Evolutionary conservation across 805 yeast species (phyloP), one percentile per base, ranked within the genome.

Genomic region (Pichia cabralensis): DNA sequence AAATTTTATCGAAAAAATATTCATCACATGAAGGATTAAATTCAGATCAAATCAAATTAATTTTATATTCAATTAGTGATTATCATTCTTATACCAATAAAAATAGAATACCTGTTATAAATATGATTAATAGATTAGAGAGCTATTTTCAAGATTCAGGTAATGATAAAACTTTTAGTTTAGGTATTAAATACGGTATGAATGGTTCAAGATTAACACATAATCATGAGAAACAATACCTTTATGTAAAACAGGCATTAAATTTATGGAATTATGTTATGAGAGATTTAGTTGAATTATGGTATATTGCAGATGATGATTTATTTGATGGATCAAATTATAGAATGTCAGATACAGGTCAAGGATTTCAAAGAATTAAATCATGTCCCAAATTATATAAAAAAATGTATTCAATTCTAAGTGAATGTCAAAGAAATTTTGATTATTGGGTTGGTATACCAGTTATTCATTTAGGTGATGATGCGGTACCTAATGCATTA

Each of bases 401-500:
- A 35, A 75, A 75, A 35, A 82, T 82, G 88, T 78, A 78, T 44
- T 67, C 64, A 39, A 73, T 82, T 39, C 62, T 81, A 31, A 55
- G 65, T n/a, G 76, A 75, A 38, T 81, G 81, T 29, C 82, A 81
- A 48, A 64, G 65, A 31, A 71, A 81, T 16, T 71, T 78, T 4
- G 57, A 53, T 13, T 59, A 69, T 3, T 81, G 92, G 89, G 78
- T 81, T 22, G 94, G 94, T 2, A 75, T 84, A 5, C 73, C 81
- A 12, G 89, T 79, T 16, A 80, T 81, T 17, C 94, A 81, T 55
- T 50, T 82, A 13, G 94, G 92, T 26, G 94, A 81, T 53, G 80
- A 76, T 46, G 81, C 88, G 2, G 94, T 81, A 5, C 94, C 94
- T 3, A 81, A 81, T 52, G 86, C 89, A 0, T 53, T 82, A 40